Evolutionary conservation across 176 grass and related monocot genomes (phyloP).

Genomic region (Lolium perenne): DNA sequence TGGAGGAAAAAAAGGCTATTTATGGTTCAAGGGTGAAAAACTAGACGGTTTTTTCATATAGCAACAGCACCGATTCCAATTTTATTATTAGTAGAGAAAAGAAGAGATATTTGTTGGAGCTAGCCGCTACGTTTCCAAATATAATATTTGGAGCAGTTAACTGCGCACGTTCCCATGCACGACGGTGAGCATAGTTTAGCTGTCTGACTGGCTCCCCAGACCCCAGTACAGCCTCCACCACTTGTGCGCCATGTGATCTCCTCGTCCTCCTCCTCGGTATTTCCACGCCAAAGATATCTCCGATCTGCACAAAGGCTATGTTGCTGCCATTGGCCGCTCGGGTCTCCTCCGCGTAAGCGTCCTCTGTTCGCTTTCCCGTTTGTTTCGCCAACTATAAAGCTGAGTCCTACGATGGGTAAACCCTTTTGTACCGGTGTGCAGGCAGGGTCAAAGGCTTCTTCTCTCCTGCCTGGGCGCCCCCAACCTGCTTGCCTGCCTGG

Average conservation of each 20-base stretch:
- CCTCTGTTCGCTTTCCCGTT: background rate
- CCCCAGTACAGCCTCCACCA: constrained; percentile 28
- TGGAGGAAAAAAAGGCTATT: no score
- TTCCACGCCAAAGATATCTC: constrained; percentile 45
- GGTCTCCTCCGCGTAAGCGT: constrained; percentile 45
- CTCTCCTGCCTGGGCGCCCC: background rate
- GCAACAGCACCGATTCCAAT: no score
- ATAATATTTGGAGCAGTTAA: constrained; percentile 4
- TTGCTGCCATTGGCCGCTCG: constrained; percentile 12
- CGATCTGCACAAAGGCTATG: constrained; percentile 26
- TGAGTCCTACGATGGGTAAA: constrained; percentile 1
- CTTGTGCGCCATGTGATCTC: constrained; percentile 61
- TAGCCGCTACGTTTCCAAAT: background rate
- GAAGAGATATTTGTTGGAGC: no score
- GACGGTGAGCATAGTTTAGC: constrained; percentile 47
- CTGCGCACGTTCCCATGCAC: constrained; percentile 33
- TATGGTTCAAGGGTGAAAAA: no score
- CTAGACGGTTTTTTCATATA: no score
- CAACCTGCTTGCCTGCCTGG: background rate
- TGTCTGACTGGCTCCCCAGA: background rate
- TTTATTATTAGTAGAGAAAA: no score
- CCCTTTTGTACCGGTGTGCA: constrained; percentile 46
- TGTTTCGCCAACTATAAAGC: constrained; percentile 45
- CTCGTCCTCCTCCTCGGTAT: constrained; percentile 43
- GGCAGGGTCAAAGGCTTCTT: constrained; percentile 45